Percentiles rank a stretch among this genome's conserved stretches.
These are phyloP conservation scores for Epichloe hybrida DNA, from an alignment of 2,329 filamentous ascomycete genomes.

Conservation along the genomic window DNA sequence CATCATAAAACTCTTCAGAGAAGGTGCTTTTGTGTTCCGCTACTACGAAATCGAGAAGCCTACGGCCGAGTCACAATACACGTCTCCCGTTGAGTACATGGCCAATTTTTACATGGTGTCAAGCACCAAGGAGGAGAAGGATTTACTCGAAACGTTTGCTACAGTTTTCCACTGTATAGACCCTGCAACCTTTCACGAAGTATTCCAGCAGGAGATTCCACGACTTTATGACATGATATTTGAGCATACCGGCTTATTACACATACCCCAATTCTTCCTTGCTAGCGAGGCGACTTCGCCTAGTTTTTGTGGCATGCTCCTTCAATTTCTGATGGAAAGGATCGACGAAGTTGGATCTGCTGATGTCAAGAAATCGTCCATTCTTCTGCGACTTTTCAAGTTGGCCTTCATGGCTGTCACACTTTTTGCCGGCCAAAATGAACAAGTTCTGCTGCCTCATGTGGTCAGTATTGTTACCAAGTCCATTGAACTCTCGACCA, in stretches of 20 bases:
- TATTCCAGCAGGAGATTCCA: slow-evolving; percentile 94
- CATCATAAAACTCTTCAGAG: slow-evolving; percentile 91
- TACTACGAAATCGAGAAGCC: slow-evolving; percentile 90
- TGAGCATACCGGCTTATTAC: slow-evolving; percentile 83
- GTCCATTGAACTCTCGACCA: slow-evolving; percentile 91
- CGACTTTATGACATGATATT: slow-evolving; percentile 97
- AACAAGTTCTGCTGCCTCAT: slow-evolving; percentile 87
- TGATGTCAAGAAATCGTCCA: slow-evolving; percentile 84
- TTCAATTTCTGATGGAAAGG: slow-evolving; percentile 93
- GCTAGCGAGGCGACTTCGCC: slow-evolving; percentile 97
- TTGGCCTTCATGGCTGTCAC: slow-evolving; percentile 99
- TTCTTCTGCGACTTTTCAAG: slow-evolving; percentile 89
- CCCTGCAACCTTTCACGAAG: slow-evolving; percentile 94
- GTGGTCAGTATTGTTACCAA: slow-evolving; percentile 96
- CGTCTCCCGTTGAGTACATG: slow-evolving; percentile 81
- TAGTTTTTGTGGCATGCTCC: slow-evolving; percentile 93
- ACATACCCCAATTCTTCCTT: slow-evolving; percentile 95
- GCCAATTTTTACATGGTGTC: slow-evolving; percentile 91
- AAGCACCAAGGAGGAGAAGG: slow-evolving; percentile 91
- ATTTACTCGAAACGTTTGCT: slow-evolving; percentile 90
- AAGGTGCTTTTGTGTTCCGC: slow-evolving; percentile 89
- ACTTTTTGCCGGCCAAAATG: slow-evolving; percentile 85
- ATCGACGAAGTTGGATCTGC: slow-evolving; percentile 90
- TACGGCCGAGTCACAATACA: slow-evolving; percentile 55
- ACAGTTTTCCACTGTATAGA: slow-evolving; percentile 98